Conservation (phyloP, 2,329 filamentous ascomycete genomes). For the Calonectria pteridis region DNA sequence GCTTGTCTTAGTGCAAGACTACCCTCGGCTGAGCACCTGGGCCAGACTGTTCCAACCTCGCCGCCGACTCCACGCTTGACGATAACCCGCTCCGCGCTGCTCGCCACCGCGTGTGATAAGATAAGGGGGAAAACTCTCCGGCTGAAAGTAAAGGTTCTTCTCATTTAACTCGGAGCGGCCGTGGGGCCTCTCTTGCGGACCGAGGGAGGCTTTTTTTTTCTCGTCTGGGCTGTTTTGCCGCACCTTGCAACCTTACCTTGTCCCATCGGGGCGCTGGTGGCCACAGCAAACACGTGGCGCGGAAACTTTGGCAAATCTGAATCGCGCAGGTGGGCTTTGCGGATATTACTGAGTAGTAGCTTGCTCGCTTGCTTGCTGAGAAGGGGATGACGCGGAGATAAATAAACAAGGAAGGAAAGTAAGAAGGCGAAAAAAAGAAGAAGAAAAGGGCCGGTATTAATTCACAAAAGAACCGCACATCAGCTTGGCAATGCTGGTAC, state of each 20-base stretch:
- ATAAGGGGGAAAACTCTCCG: background rate
- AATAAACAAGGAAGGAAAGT: background rate
- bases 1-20: constrained; percentile 6
- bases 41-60: background rate
- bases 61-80: background rate
- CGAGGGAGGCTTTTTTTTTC: background rate
- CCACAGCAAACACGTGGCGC: background rate
- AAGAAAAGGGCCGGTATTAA: background rate
- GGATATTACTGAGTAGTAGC: background rate
- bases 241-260: background rate
- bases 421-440: background rate
- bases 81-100: background rate
- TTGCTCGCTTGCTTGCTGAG: background rate
- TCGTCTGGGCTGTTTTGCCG: background rate
- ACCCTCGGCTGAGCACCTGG: background rate
- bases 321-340: background rate
- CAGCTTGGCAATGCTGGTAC: background rate
- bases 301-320: background rate
- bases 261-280: background rate
- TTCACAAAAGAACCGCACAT: background rate
- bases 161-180: background rate
- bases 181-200: background rate
- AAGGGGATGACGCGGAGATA: background rate
- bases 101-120: background rate
- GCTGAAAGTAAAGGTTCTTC: background rate